Conservation (phyloP, 2,329 filamentous ascomycete genomes). For the Colletotrichum spinosum region DNA sequence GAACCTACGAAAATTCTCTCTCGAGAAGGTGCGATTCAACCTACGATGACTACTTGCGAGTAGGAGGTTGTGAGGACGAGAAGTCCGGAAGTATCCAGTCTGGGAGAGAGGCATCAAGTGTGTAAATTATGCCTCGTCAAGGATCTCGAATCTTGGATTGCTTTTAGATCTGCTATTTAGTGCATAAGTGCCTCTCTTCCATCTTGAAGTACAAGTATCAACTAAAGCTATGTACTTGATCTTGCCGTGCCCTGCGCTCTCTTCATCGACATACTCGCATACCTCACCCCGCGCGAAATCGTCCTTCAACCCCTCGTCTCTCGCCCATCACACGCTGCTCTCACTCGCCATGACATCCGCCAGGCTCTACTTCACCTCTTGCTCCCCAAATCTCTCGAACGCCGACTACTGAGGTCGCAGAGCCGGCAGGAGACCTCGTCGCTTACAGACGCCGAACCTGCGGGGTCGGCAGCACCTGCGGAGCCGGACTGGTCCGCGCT, state of each 20-base stretch:
- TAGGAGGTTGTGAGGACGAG: too few relatives aligned
- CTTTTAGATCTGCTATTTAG: too few relatives aligned
- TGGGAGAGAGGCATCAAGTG: too few relatives aligned
- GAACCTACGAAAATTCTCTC: too few relatives aligned
- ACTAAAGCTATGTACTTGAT: too few relatives aligned
- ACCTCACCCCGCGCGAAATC: conserved; percentile 62
- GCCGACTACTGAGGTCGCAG: conserved; percentile 49
- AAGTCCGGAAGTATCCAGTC: too few relatives aligned
- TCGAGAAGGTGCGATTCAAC: too few relatives aligned
- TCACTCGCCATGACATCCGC: conserved; percentile 60
- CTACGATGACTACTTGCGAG: too few relatives aligned
- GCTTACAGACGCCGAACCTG: neutral
- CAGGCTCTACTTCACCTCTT: conserved; percentile 60
- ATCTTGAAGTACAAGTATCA: too few relatives aligned
- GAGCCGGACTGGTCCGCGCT: conserved; percentile 51
- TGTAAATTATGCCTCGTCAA: too few relatives aligned
- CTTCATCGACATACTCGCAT: conserved; percentile 64
- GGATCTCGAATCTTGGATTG: too few relatives aligned
- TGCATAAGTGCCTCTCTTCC: too few relatives aligned
- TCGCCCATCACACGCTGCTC: conserved; percentile 59
- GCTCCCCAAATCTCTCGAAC: conserved; percentile 66
- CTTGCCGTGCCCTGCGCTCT: conserved; percentile 58
- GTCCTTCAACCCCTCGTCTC: conserved; percentile 65
- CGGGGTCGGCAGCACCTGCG: conserved; percentile 29
- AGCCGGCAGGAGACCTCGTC: neutral